Percentiles rank a stretch among this genome's conserved stretches.
phyloP scores from a whole-genome alignment of 2,329 filamentous ascomycete species.

The Myriosclerotinia curreyana region DNA sequence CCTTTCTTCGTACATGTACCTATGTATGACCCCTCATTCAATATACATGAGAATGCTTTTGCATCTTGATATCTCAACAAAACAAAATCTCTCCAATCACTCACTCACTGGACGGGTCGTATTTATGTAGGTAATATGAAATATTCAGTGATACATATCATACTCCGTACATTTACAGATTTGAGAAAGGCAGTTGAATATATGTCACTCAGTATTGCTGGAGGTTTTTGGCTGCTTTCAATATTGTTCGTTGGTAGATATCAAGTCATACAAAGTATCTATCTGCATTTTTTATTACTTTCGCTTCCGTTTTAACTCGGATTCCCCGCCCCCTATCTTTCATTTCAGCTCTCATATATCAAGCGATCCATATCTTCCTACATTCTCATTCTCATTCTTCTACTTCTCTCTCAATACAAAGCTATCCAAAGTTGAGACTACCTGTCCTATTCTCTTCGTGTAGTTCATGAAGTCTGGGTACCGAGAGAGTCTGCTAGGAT shows the following conservation, averaged over 20 bases:
- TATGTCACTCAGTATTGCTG: too few species aligned
- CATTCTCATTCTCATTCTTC: background rate
- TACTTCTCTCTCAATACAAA: too few species aligned
- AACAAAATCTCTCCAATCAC: background rate
- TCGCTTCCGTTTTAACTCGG: background rate
- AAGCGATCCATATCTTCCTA: background rate
- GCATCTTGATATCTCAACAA: constrained; percentile 8
- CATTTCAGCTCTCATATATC: background rate
- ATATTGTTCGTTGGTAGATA: too few species aligned
- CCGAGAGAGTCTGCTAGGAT: too few species aligned
- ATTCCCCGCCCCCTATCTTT: background rate
- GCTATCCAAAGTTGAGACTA: background rate
- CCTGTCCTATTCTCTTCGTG: too few species aligned
- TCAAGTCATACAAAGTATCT: too few species aligned
- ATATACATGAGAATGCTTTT: constrained; percentile 5
- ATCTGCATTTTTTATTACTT: too few species aligned
- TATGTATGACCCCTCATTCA: background rate
- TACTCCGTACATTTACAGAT: too few species aligned
- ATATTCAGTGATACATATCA: too few species aligned
- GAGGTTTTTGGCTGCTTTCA: too few species aligned
- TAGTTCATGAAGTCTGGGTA: too few species aligned
- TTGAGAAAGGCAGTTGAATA: too few species aligned
- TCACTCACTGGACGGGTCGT: background rate
- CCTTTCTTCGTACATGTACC: constrained; percentile 5
- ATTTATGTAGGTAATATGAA: background rate